phyloP scores from a whole-genome alignment of 169 alveolate species.

The Cryptosporidium sp. region DNA sequence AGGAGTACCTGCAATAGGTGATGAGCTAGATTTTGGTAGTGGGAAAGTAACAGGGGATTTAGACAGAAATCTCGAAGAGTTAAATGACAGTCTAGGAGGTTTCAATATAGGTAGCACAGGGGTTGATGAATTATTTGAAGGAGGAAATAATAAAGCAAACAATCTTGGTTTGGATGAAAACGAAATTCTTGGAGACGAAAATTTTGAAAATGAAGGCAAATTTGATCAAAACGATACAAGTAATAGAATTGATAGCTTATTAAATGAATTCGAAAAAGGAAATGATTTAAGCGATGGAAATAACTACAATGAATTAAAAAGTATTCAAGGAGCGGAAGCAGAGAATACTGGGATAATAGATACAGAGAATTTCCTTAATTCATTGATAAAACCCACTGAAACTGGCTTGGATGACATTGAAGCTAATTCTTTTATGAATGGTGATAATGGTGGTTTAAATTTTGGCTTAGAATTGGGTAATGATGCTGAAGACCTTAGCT shows the following conservation, averaged over 20 bases:
- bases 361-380: neutral
- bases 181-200: neutral
- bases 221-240: neutral
- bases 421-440: neutral
- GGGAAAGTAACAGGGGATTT: neutral
- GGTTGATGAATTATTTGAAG: neutral
- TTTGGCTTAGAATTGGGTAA: neutral
- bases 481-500: neutral
- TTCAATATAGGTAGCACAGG: neutral
- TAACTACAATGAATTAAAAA: neutral
- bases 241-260: neutral
- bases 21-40: neutral
- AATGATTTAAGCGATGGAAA: neutral
- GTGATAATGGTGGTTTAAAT: neutral
- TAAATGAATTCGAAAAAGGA: neutral
- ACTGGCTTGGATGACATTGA: neutral
- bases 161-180: neutral
- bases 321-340: neutral
- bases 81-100: neutral
- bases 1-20: neutral
- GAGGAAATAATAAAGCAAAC: neutral
- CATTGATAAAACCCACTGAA: neutral
- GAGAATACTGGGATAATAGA: neutral
- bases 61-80: neutral
- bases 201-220: neutral